Percentiles rank a stretch among this genome's conserved stretches.
Evolutionary conservation across 2,329 filamentous ascomycete species (phyloP).

Genomic region (Aspergillaceae sp.): DNA sequence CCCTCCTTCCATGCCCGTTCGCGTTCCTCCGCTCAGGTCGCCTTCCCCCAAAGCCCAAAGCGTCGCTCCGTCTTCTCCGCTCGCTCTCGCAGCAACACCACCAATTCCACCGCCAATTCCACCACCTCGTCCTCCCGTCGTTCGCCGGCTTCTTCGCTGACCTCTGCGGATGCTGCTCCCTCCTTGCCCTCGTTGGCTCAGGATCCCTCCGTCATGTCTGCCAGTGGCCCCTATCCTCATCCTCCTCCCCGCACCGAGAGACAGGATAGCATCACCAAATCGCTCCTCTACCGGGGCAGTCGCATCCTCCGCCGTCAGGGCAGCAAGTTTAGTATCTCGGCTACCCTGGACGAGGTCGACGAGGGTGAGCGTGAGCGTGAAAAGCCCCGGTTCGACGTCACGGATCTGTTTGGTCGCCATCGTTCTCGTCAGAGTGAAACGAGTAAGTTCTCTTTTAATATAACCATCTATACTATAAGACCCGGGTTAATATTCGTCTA

Average conservation of each 20-base stretch:
- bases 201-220: too few relatives aligned
- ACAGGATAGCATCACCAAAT: conserved; percentile 30
- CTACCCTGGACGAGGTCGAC: conserved; percentile 34
- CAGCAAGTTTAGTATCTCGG: conserved; percentile 38
- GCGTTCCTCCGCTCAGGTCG: conserved; percentile 27
- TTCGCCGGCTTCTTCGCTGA: conserved; percentile 39
- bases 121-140: conserved; percentile 38
- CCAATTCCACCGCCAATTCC: conserved; percentile 47
- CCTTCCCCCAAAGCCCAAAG: conserved; percentile 29
- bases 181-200: conserved; percentile 15
- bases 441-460: conserved; percentile 24
- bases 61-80: conserved; percentile 33
- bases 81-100: conserved; percentile 38
- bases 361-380: conserved; percentile 25
- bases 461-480: background rate
- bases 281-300: conserved; percentile 36
- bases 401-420: conserved; percentile 26
- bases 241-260: conserved; percentile 24
- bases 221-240: conserved; percentile 22
- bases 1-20: conserved; percentile 26
- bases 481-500: conserved; percentile 6
- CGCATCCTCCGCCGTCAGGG: conserved; percentile 41
- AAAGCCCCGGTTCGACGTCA: conserved; percentile 24
- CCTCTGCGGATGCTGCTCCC: conserved; percentile 22
- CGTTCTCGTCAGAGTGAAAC: conserved; percentile 23